phyloP scores from a whole-genome alignment of 2,329 filamentous ascomycete genomes.

The Plenodomus biglobosus region DNA sequence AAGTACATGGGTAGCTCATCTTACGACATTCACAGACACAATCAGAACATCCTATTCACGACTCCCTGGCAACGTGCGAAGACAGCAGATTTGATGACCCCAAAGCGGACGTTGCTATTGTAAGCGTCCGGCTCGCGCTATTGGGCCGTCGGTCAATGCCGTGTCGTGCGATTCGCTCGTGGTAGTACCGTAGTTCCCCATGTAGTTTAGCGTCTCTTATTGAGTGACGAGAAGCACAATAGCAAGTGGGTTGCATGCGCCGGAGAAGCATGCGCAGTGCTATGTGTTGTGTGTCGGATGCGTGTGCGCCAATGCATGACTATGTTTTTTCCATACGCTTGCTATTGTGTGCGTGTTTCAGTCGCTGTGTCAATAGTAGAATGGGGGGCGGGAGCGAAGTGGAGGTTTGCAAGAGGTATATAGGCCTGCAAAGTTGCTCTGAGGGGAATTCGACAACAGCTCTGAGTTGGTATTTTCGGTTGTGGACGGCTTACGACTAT shows the following conservation, averaged over 20 bases:
- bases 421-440: conserved; percentile 1
- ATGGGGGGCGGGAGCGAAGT: conserved; percentile 1
- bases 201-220: conserved; percentile 8
- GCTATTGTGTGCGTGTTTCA: conserved; percentile 31
- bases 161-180: not conserved
- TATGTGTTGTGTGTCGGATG: not conserved
- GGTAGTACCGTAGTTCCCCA: not conserved
- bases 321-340: conserved; percentile 12
- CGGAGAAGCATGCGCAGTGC: not conserved
- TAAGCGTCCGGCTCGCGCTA: not conserved
- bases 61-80: not conserved
- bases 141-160: not conserved
- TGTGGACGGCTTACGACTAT: not conserved
- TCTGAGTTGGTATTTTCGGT: not conserved
- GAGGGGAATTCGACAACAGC: not conserved
- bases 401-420: conserved; percentile 1
- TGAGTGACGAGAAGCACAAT: conserved; percentile 12
- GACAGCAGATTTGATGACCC: not conserved
- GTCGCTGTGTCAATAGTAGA: conserved; percentile 18
- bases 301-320: conserved; percentile 1
- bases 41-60: not conserved
- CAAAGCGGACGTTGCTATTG: not conserved
- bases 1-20: too few species aligned
- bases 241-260: conserved; percentile 4
- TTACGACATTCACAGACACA: too few species aligned